These are phyloP conservation scores for Fusarium mundagurra DNA, from an alignment of 2,329 filamentous ascomycete species.

Conservation along the genomic window DNA sequence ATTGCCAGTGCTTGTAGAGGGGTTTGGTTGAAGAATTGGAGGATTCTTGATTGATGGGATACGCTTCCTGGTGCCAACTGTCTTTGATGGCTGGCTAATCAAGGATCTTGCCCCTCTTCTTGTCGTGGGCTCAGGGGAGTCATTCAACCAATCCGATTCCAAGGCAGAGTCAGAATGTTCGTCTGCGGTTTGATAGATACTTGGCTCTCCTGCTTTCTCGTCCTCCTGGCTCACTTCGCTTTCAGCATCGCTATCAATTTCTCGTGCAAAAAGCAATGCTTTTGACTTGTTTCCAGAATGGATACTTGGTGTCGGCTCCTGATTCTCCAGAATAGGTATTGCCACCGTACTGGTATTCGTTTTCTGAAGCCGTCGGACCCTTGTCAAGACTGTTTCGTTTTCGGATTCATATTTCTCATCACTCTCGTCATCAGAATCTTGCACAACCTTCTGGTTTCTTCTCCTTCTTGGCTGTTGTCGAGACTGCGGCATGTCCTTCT, in stretches of 20 bases:
- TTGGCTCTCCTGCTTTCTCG: slow-evolving; percentile 34
- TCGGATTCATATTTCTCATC: slow-evolving; percentile 12
- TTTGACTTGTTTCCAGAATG: neutral
- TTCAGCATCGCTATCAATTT: slow-evolving; percentile 18
- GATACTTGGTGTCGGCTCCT: neutral
- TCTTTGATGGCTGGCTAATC: neutral
- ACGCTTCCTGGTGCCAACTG: neutral
- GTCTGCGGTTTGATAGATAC: slow-evolving; percentile 40
- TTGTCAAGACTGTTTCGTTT: slow-evolving; percentile 30
- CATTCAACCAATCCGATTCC: slow-evolving; percentile 28
- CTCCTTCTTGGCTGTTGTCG: slow-evolving; percentile 12
- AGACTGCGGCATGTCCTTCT: slow-evolving; percentile 13
- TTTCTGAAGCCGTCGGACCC: slow-evolving; percentile 33
- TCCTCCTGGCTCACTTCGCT: slow-evolving; percentile 7
- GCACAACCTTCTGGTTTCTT: slow-evolving; percentile 13
- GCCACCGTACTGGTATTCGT: neutral
- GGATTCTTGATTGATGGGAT: neutral
- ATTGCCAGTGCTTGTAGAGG: neutral
- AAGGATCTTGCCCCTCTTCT: neutral
- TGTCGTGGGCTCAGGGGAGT: slow-evolving; percentile 13
- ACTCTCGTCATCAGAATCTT: slow-evolving; percentile 36
- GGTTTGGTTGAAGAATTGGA: slow-evolving; percentile 5
- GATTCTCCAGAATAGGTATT: neutral
- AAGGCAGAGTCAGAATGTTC: slow-evolving; percentile 32
- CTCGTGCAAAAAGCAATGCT: slow-evolving; percentile 15